phyloP scores from a whole-genome alignment of 164 flowering plant species.

The Houttuynia cordata region DNA sequence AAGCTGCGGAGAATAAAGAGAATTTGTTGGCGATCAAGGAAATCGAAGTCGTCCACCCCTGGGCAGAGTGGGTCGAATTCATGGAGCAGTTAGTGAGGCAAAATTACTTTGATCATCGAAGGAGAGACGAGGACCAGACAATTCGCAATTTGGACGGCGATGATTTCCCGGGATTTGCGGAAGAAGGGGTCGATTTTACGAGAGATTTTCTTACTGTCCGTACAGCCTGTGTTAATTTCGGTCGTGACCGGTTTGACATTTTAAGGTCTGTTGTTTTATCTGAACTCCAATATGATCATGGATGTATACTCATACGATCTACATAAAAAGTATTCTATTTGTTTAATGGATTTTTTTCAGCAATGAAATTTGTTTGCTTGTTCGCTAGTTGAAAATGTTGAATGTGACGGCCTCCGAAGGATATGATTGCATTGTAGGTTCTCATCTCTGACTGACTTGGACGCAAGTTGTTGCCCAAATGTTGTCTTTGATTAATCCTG shows the following conservation, averaged over 20 bases:
- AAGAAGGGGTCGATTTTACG: slow-evolving; percentile 47
- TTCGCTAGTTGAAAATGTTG: too few species aligned
- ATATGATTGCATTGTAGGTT: neutral
- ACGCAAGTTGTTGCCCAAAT: neutral
- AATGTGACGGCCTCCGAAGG: too few species aligned
- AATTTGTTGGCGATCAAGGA: slow-evolving; percentile 19
- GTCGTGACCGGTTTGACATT: slow-evolving; percentile 84
- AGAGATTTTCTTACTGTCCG: slow-evolving; percentile 70
- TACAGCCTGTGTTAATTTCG: slow-evolving; percentile 65
- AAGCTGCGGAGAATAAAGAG: slow-evolving; percentile 7
- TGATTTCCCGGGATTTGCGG: slow-evolving; percentile 21
- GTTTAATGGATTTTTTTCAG: too few species aligned
- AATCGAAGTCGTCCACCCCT: slow-evolving; percentile 85
- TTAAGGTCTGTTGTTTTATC: slow-evolving; percentile 38
- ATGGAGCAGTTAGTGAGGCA: slow-evolving; percentile 86
- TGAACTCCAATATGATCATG: neutral
- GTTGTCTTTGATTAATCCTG: neutral
- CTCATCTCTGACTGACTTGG: neutral
- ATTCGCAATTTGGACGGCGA: slow-evolving; percentile 18
- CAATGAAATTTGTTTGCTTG: too few species aligned
- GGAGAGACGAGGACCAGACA: slow-evolving; percentile 61
- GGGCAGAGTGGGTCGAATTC: slow-evolving; percentile 93
- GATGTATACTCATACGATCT: neutral
- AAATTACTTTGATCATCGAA: slow-evolving; percentile 77
- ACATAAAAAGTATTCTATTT: neutral